Conservation (phyloP, 228 moss, liverwort and hornwort genomes). For the Sphagnum fallax region DNA sequence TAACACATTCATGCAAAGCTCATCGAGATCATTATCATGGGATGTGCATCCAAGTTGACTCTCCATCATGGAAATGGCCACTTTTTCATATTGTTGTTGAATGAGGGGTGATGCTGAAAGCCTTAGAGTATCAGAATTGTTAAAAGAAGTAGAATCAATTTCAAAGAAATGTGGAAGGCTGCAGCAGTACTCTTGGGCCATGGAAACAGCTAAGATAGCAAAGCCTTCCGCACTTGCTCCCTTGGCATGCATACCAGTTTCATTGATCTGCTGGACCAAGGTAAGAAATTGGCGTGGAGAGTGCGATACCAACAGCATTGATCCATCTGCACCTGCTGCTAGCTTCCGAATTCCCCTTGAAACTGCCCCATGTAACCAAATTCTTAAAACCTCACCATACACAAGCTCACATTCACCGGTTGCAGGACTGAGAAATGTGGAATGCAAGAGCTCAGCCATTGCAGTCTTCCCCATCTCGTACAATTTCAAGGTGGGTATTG, state of each 20-base stretch:
- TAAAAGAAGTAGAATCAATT: no score
- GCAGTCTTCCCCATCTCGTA: constrained; percentile 25
- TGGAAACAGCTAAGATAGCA: constrained; percentile 26
- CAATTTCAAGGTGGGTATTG: constrained; percentile 17
- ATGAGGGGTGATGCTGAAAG: no score
- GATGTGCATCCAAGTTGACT: no score
- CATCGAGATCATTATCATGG: no score
- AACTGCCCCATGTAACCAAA: constrained; percentile 18
- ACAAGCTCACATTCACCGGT: constrained; percentile 9
- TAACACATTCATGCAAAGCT: constrained; percentile 27
- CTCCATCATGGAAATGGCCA: not conserved
- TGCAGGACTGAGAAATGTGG: constrained; percentile 3
- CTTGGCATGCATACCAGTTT: constrained; percentile 17
- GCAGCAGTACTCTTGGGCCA: constrained; percentile 29
- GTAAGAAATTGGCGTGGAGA: constrained; percentile 25
- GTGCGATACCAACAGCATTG: not conserved
- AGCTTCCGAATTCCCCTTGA: no score
- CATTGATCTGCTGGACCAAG: constrained; percentile 26
- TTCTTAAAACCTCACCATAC: constrained; percentile 21
- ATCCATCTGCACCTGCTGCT: no score
- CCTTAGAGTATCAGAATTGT: no score
- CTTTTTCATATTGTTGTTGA: constrained; percentile 18
- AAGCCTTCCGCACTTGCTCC: constrained; percentile 20
- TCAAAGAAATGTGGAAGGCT: constrained; percentile 25
- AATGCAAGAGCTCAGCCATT: constrained; percentile 23